A percentile compares a stretch with the other conserved stretches of the same genome.
Conservation (phyloP, 2,329 filamentous ascomycete species). For the Teratosphaeria zuluensis region DNA sequence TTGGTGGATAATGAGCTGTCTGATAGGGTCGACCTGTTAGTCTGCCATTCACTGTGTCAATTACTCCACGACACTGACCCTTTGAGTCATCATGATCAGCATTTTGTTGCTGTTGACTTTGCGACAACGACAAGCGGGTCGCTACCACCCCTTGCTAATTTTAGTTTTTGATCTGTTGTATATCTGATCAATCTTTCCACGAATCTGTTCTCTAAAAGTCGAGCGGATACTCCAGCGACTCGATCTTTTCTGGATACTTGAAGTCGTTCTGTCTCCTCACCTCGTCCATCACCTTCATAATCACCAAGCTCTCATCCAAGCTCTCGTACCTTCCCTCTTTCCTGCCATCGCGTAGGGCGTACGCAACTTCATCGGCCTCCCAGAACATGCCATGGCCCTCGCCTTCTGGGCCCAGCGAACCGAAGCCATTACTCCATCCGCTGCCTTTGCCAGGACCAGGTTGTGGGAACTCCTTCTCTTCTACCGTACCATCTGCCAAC, state of each 20-base stretch:
- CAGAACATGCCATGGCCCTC: slow-evolving; percentile 79
- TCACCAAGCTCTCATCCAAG: slow-evolving; percentile 66
- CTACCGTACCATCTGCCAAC: slow-evolving; percentile 35
- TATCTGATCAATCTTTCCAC: neutral
- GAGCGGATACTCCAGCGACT: slow-evolving; percentile 48
- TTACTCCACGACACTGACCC: too few relatives aligned
- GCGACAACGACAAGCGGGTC: neutral
- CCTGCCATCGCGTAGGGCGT: slow-evolving; percentile 65
- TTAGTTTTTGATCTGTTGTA: too few relatives aligned
- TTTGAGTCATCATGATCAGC: too few relatives aligned
- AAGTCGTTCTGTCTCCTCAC: slow-evolving; percentile 53
- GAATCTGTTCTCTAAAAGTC: slow-evolving; percentile 17
- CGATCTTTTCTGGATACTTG: slow-evolving; percentile 56
- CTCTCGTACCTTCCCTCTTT: slow-evolving; percentile 63
- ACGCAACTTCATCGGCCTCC: slow-evolving; percentile 72
- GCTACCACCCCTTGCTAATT: neutral
- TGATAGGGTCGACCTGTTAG: too few relatives aligned
- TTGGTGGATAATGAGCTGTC: too few relatives aligned
- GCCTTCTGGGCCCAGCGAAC: slow-evolving; percentile 38
- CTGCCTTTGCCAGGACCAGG: slow-evolving; percentile 39
- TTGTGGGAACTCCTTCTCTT: slow-evolving; percentile 37
- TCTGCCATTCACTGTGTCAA: too few relatives aligned
- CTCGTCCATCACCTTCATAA: slow-evolving; percentile 76
- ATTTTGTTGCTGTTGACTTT: too few relatives aligned
- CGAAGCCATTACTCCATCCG: slow-evolving; percentile 40